Percentiles rank a stretch among this genome's conserved stretches.
Evolutionary conservation across 352 stramenopile species (phyloP).

Genomic region (Globisporangium paddicum): DNA sequence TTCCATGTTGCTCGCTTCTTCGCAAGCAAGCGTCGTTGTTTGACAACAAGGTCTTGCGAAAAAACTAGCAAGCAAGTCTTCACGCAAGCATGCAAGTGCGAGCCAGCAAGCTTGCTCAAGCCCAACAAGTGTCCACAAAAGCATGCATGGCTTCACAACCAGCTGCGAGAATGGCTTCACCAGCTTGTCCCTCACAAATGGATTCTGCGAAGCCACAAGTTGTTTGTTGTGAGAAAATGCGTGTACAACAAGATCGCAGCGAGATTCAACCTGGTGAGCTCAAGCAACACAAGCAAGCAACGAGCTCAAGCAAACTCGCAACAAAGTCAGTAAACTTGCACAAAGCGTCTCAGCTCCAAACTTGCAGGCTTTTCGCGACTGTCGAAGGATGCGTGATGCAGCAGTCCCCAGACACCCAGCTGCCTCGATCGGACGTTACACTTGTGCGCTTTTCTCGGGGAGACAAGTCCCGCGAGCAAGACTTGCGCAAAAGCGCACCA

Average conservation of each 20-base stretch:
- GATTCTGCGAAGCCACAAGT: constrained; percentile 3
- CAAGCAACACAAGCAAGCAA: background rate
- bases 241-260: background rate
- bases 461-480: background rate
- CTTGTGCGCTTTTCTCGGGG: background rate
- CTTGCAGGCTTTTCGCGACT: background rate
- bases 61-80: background rate
- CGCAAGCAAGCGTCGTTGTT: no score
- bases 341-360: no score
- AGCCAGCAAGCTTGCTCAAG: background rate
- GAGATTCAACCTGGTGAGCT: background rate
- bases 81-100: background rate
- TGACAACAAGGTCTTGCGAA: background rate
- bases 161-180: background rate
- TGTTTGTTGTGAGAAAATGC: background rate
- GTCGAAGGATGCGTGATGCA: background rate
- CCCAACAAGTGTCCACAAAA: background rate
- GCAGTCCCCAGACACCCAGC: background rate
- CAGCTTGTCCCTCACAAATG: background rate
- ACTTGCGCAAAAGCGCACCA: background rate
- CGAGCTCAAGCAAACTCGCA: no score
- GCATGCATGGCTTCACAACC: background rate
- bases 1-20: constrained; percentile 3
- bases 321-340: background rate
- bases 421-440: background rate